Conservation (phyloP, 2,329 filamentous ascomycete genomes). For the Onygena corvina region DNA sequence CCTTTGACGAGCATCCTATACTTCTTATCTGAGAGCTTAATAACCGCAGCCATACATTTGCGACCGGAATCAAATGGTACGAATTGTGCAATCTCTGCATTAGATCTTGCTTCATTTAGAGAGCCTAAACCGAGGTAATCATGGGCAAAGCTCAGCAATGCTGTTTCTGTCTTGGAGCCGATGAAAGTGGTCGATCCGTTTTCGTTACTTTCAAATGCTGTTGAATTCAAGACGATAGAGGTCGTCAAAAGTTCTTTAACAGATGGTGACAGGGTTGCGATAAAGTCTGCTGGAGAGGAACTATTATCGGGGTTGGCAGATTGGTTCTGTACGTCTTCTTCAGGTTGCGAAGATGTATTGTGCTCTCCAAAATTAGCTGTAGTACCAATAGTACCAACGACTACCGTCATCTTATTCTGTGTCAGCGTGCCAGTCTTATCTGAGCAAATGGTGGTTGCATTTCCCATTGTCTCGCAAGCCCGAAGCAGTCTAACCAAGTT, state of each 20-base stretch:
- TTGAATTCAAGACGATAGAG: slow-evolving; percentile 57
- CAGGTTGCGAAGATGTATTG: slow-evolving; percentile 19
- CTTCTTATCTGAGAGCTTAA: slow-evolving; percentile 28
- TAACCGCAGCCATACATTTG: slow-evolving; percentile 50
- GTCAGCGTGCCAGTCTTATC: slow-evolving; percentile 57
- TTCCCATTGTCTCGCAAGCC: slow-evolving; percentile 54
- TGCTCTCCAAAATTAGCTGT: slow-evolving; percentile 33
- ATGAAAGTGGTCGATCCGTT: slow-evolving; percentile 51
- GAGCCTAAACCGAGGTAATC: slow-evolving; percentile 55
- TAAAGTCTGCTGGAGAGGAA: slow-evolving; percentile 44
- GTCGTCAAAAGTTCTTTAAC: slow-evolving; percentile 48
- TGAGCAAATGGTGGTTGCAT: slow-evolving; percentile 52
- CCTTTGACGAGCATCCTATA: slow-evolving; percentile 40
- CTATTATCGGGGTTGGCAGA: slow-evolving; percentile 24
- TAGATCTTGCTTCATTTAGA: slow-evolving; percentile 50
- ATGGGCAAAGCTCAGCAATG: slow-evolving; percentile 56
- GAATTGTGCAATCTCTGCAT: slow-evolving; percentile 52
- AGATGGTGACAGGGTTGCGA: slow-evolving; percentile 39
- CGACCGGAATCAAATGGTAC: slow-evolving; percentile 65
- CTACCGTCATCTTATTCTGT: slow-evolving; percentile 51
- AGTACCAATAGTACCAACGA: slow-evolving; percentile 45
- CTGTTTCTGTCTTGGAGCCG: slow-evolving; percentile 67
- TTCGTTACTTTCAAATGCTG: slow-evolving; percentile 55
- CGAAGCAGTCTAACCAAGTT: slow-evolving; percentile 49
- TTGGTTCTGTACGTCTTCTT: slow-evolving; percentile 17